Evolutionary conservation across 139 green algal genomes (phyloP).

Genomic region (Closterium sp.): DNA sequence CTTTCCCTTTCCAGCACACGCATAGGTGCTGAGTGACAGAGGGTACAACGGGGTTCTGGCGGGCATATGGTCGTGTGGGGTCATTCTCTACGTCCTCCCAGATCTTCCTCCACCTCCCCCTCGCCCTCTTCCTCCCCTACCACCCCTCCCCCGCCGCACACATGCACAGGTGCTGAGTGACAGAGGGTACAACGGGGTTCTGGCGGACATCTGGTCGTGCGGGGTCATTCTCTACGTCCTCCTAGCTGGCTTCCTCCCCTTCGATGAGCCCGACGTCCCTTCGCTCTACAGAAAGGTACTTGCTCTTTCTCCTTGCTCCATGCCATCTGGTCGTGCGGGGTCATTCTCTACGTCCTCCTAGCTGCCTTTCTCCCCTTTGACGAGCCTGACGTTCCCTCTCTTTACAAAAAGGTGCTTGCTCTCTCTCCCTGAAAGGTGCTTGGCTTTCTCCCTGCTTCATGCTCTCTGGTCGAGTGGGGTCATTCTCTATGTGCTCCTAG

Average conservation of each 20-base stretch:
- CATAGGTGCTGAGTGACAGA: constrained; percentile 52
- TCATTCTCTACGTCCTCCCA: constrained; percentile 71
- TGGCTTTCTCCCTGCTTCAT: no score
- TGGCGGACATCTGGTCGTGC: constrained; percentile 78
- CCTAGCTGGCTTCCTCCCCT: constrained; percentile 49
- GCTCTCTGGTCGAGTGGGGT: constrained; percentile 72
- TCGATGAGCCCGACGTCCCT: constrained; percentile 46
- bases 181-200: constrained; percentile 52
- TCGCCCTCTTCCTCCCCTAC: no score
- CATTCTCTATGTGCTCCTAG: constrained; percentile 66
- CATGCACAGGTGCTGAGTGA: constrained; percentile 45
- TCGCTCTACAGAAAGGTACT: constrained; percentile 40
- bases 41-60: constrained; percentile 57
- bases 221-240: constrained; percentile 75
- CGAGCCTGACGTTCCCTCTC: no score
- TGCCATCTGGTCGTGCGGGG: constrained; percentile 69
- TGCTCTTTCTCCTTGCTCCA: no score
- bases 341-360: constrained; percentile 71
- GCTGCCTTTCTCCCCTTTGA: background rate
- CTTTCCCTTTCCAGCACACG: no score
- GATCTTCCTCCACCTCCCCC: no score
- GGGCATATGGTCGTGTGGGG: constrained; percentile 79
- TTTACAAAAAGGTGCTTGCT: no score
- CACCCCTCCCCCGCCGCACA: no score
- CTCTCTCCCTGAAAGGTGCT: no score